Evolutionary conservation across 768 basidiomycete species (phyloP), one percentile per base, ranked within the genome.

Genomic region (Trametes sanguinea): DNA sequence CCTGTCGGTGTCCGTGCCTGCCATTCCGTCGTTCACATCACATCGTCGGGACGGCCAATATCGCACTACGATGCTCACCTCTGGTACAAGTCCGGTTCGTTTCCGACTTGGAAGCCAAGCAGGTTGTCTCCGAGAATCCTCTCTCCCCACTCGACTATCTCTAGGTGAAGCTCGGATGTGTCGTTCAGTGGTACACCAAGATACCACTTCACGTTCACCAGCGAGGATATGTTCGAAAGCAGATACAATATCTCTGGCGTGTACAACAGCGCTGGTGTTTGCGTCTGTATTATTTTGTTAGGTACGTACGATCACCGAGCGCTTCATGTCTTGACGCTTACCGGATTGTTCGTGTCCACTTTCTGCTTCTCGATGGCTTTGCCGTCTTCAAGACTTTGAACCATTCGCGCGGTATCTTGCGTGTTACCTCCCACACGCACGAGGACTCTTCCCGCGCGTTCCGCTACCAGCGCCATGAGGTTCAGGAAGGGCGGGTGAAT

Each of bases 31-130:
- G 51, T 16, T n/a, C 4, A 0, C 6, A 35, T 47, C 1, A 22
- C 1, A 22, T 22, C 30, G 1, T 32, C 1, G 9, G 29, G 22
- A 14, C 27, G 10, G 1, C 17, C 0, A 66, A 0, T 66, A 46
- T 79, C 9, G 3, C 11, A 37, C 1, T 1, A 11, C 6, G 6
- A 2, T 3, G 33, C n/a, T 60, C 83, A 86, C 45, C 83, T 9
- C 77, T 83, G 73, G 57, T 75, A 81, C 61, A 80, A 71, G 70
- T 82, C 80, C 13, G 79, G 79, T 63, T 92, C 89, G 72, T 93
- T 92, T 5, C 80, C 82, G 10, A 81, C 69, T 60, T 81, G 81
- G 39, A 82, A 65, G 6, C 81, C 83, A n/a, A 79, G 63, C 29
- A 84, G 70, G 57, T 76, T 72, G 32, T 72, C 68, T 11, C 81